These are phyloP conservation scores for Termitomyces sp. DNA, from an alignment of 768 basidiomycete species.

Conservation along the genomic window DNA sequence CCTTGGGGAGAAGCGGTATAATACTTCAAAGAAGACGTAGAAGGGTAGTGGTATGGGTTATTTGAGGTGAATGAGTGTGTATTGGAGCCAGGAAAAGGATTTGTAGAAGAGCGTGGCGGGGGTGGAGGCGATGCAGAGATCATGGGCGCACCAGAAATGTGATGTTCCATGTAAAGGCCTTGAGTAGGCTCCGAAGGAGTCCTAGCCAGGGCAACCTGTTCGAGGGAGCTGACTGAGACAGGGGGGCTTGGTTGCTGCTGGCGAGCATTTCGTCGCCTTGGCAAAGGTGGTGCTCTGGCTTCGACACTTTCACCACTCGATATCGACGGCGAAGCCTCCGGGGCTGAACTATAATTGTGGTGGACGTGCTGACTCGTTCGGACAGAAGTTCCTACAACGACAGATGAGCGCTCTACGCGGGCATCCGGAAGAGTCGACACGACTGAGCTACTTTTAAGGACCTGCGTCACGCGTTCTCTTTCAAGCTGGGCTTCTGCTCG, in stretches of 20 bases:
- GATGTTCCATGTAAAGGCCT: neutral
- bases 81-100: conserved; percentile 4
- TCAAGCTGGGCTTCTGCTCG: conserved; percentile 63
- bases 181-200: conserved; percentile 4
- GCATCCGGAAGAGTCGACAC: conserved; percentile 25
- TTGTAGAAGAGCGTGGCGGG: neutral
- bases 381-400: conserved; percentile 28
- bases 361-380: conserved; percentile 18
- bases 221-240: conserved; percentile 37
- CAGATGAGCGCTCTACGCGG: conserved; percentile 25
- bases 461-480: conserved; percentile 63
- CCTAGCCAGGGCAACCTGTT: conserved; percentile 39
- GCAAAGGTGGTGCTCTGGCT: conserved; percentile 22
- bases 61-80: conserved; percentile 2
- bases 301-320: conserved; percentile 7
- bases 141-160: neutral
- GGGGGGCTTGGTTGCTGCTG: conserved; percentile 32
- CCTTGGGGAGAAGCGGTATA: conserved; percentile 21
- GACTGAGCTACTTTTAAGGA: conserved; percentile 58
- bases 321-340: conserved; percentile 1
- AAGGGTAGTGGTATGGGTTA: conserved; percentile 9
- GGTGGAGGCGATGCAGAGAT: conserved; percentile 2
- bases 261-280: conserved; percentile 20
- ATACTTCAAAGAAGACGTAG: neutral
- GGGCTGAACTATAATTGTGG: neutral